A percentile compares a stretch with the other conserved stretches of the same genome.
Conservation (phyloP, 306 rosid genomes). For the Quercus suber region DNA sequence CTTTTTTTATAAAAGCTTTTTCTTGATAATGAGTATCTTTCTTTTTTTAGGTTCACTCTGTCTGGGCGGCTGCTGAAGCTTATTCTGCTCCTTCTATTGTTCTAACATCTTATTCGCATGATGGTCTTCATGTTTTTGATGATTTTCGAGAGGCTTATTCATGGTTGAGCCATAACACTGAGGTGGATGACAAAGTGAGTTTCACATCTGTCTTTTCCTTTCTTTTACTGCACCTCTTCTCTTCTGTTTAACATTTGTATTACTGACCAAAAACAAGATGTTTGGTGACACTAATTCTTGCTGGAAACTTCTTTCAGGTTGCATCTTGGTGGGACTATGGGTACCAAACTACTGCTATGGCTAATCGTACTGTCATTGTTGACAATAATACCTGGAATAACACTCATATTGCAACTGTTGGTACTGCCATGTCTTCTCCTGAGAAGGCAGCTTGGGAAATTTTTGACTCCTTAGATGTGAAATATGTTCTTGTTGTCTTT, state of each 20-base stretch:
- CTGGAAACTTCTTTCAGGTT: conserved; percentile 55
- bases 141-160: conserved; percentile 99
- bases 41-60: conserved; percentile 82
- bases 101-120: conserved; percentile 77
- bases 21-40: background rate
- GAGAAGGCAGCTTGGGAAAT: conserved; percentile 99
- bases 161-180: conserved; percentile 99
- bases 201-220: conserved; percentile 10
- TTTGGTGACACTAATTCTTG: conserved; percentile 11
- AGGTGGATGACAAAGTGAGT: conserved; percentile 94
- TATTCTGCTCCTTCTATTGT: conserved; percentile 99
- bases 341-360: conserved; percentile 99
- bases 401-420: conserved; percentile 99
- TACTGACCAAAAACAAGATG: conserved; percentile 1
- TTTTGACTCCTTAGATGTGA: conserved; percentile 90
- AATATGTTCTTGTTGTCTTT: conserved; percentile 98
- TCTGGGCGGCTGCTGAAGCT: conserved; percentile 99
- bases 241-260: background rate
- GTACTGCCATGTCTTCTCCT: conserved; percentile 99
- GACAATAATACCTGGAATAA: conserved; percentile 99
- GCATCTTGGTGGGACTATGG: conserved; percentile 99
- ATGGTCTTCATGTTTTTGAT: conserved; percentile 97
- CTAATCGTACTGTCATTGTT: conserved; percentile 97
- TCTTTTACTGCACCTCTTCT: conserved; percentile 8
- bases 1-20: background rate